A percentile compares a stretch with the other conserved stretches of the same genome.
phyloP scores from a whole-genome alignment of 495 filamentous ascomycete genomes.

The Staphylotrichum tortipilum region DNA sequence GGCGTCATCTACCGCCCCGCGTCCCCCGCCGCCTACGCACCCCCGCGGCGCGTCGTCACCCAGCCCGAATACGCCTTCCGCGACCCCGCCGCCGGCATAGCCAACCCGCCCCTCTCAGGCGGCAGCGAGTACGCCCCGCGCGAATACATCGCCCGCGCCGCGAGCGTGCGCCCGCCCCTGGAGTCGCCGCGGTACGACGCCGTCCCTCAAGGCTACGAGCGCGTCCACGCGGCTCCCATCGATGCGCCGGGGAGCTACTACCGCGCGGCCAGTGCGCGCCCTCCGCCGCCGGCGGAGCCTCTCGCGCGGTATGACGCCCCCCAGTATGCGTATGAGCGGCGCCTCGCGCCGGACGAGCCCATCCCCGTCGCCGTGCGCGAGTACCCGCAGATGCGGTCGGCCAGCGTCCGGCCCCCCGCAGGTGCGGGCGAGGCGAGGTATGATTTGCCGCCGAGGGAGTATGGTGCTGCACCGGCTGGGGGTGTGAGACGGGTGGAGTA shows the following conservation, averaged over 20 bases:
- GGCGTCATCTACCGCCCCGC: constrained; percentile 37
- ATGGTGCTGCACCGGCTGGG: constrained; percentile 9
- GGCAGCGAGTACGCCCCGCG: constrained; percentile 34
- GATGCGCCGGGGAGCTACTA: constrained; percentile 38
- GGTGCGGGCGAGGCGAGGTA: constrained; percentile 7
- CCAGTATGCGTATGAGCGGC: constrained; percentile 34
- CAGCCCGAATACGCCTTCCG: constrained; percentile 49
- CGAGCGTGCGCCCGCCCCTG: constrained; percentile 47
- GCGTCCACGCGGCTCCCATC: constrained; percentile 9
- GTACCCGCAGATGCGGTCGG: constrained; percentile 20
- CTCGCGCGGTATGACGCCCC: constrained; percentile 43
- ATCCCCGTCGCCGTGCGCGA: constrained; percentile 7
- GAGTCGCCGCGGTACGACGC: constrained; percentile 13
- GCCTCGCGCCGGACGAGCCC: constrained; percentile 21
- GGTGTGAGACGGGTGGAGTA: constrained; percentile 39
- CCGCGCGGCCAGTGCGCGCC: constrained; percentile 48
- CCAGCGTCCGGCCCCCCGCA: constrained; percentile 20
- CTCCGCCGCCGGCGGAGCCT: constrained; percentile 23
- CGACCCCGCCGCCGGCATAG: constrained; percentile 37
- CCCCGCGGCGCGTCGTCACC: constrained; percentile 43
- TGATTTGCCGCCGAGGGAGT: constrained; percentile 16
- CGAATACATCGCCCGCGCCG: constrained; percentile 47
- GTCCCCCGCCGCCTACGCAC: constrained; percentile 28
- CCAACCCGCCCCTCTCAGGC: constrained; percentile 22
- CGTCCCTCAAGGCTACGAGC: constrained; percentile 15